A percentile compares a stretch with the other conserved stretches of the same genome.
phyloP scores from a whole-genome alignment of 2,329 filamentous ascomycete genomes.

The Aspergillus glaucus region DNA sequence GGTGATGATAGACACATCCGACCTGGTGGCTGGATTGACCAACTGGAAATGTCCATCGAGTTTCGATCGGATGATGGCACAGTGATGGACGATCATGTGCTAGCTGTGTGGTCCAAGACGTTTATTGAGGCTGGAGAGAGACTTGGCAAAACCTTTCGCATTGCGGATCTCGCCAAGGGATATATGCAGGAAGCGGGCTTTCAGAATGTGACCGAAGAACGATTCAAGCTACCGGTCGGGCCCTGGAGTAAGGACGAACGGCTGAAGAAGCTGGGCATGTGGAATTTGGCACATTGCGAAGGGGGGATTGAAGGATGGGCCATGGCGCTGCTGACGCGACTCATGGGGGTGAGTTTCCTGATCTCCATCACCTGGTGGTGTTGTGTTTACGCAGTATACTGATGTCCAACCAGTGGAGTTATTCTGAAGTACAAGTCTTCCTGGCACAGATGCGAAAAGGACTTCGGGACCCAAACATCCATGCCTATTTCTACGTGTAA shows the following conservation, averaged over 20 bases:
- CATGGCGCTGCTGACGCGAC: conserved; percentile 22
- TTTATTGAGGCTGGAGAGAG: conserved; percentile 24
- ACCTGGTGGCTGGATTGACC: conserved; percentile 21
- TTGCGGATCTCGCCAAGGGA: conserved; percentile 12
- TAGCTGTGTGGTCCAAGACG: conserved; percentile 19
- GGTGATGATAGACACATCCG: conserved; percentile 11
- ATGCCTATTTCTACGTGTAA: conserved; percentile 20
- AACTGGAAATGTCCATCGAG: conserved; percentile 21
- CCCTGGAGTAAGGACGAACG: conserved; percentile 22
- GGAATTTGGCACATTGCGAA: conserved; percentile 21
- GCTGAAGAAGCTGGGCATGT: conserved; percentile 23
- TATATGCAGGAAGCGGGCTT: conserved; percentile 25
- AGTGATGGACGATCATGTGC: conserved; percentile 16
- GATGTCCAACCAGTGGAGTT: conserved; percentile 12
- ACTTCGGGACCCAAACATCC: conserved; percentile 13
- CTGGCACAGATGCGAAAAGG: conserved; percentile 17
- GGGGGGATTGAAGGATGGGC: conserved; percentile 27
- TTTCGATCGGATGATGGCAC: conserved; percentile 18
- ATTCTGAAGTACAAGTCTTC: conserved; percentile 17
- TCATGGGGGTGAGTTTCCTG: conserved; percentile 19
- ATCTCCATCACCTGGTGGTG: background rate
- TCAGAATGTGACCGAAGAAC: conserved; percentile 20
- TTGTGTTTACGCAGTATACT: background rate
- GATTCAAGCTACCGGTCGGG: conserved; percentile 25
- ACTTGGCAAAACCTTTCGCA: conserved; percentile 25